Evolutionary conservation across 441 rosid genomes (phyloP).

Genomic region (Croton setiger): DNA sequence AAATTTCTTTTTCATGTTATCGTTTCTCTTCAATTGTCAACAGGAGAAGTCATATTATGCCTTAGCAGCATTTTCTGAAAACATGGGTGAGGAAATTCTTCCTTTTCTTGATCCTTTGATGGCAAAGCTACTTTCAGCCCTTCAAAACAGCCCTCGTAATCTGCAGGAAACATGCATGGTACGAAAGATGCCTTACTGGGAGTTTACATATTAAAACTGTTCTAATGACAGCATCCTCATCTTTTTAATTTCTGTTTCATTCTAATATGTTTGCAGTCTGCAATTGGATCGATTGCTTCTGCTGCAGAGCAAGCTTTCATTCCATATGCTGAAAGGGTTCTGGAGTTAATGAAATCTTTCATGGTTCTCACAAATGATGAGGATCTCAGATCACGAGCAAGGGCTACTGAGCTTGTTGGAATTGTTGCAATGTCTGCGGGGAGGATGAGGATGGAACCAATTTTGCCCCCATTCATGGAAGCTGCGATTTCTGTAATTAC

Average conservation of each 20-base stretch:
- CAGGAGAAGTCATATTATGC: slow-evolving; percentile 99
- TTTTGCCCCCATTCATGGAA: slow-evolving; percentile 84
- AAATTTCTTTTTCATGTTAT: not conserved
- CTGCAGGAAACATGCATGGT: slow-evolving; percentile 99
- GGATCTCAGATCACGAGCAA: slow-evolving; percentile 93
- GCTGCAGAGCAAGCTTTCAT: slow-evolving; percentile 97
- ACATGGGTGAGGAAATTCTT: slow-evolving; percentile 97
- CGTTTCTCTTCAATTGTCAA: slow-evolving; percentile 11
- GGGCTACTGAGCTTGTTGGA: slow-evolving; percentile 99
- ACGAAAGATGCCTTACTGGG: slow-evolving; percentile 23
- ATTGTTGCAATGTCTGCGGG: slow-evolving; percentile 98
- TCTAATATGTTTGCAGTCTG: slow-evolving; percentile 61
- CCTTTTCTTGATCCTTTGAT: slow-evolving; percentile 89
- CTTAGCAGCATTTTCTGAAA: slow-evolving; percentile 97
- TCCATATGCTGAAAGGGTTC: slow-evolving; percentile 93
- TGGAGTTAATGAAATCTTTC: slow-evolving; percentile 86
- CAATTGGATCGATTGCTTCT: slow-evolving; percentile 96
- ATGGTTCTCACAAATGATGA: slow-evolving; percentile 91
- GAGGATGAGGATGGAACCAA: slow-evolving; percentile 73
- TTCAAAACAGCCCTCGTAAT: slow-evolving; percentile 81
- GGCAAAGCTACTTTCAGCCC: slow-evolving; percentile 85
- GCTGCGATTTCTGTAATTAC: slow-evolving; percentile 87
- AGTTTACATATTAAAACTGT: slow-evolving; percentile 4
- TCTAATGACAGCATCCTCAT: not conserved
- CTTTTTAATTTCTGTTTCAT: slow-evolving; percentile 11